phyloP scores from a whole-genome alignment of 805 yeast genomes.

The Barnettozyma californica region DNA sequence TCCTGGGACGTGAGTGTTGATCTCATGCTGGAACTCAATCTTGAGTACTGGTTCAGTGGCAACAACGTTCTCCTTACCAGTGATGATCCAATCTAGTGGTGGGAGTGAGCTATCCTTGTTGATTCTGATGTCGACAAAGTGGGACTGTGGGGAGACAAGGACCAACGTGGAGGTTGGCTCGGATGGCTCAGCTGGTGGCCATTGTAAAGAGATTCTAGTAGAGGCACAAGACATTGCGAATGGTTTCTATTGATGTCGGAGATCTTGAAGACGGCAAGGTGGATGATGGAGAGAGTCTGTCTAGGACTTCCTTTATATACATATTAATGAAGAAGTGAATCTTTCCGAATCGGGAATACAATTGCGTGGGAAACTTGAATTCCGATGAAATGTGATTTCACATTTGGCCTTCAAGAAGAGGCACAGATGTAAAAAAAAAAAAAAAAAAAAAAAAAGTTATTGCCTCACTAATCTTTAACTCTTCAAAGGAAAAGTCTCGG shows the following conservation, averaged over 20 bases:
- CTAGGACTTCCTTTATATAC: not conserved
- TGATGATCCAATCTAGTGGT: constrained; percentile 27
- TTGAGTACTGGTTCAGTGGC: constrained; percentile 10
- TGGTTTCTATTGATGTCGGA: not conserved
- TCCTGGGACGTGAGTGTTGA: constrained; percentile 18
- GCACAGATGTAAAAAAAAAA: too few species aligned
- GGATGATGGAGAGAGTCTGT: not conserved
- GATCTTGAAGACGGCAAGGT: not conserved
- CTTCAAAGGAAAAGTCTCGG: too few species aligned
- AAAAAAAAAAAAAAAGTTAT: too few species aligned
- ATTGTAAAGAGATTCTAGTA: constrained; percentile 45
- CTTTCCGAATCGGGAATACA: not conserved
- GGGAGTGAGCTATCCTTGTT: constrained; percentile 6
- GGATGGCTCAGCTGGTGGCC: constrained; percentile 38
- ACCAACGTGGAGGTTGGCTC: constrained; percentile 48
- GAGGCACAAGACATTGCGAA: constrained; percentile 28
- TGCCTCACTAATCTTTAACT: too few species aligned
- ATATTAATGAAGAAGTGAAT: not conserved
- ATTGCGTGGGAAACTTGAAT: not conserved
- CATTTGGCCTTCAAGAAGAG: too few species aligned
- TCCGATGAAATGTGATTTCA: too few species aligned
- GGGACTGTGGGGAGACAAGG: constrained; percentile 36
- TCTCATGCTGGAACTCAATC: constrained; percentile 22
- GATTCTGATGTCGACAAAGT: constrained; percentile 44
- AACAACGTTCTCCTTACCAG: constrained; percentile 28